These are phyloP conservation scores for Fusarium gaditjirri DNA, from an alignment of 2,329 filamentous ascomycete species.

Conservation along the genomic window DNA sequence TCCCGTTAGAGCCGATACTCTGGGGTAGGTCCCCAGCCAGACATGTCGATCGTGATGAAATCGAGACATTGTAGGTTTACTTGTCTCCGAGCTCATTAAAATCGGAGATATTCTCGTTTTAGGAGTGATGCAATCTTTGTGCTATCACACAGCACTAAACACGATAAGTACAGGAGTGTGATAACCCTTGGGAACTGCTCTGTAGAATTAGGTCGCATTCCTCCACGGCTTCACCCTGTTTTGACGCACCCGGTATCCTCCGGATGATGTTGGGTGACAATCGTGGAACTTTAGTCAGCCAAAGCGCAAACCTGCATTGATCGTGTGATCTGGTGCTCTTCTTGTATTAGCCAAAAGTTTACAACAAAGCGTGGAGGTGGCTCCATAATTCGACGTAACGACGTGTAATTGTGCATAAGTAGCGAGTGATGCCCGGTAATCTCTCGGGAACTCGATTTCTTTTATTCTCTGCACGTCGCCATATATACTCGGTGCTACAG, in stretches of 20 bases:
- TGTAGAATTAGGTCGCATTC: neutral
- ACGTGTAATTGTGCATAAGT: neutral
- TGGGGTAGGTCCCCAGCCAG: neutral
- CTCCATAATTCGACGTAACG: neutral
- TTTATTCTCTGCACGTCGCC: neutral
- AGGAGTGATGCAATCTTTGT: fast-evolving
- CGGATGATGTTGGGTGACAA: neutral
- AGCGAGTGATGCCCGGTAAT: neutral
- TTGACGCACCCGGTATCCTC: neutral
- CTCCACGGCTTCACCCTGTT: neutral
- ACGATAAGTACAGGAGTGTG: too few species aligned
- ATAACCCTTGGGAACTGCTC: too few species aligned
- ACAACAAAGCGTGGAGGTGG: neutral
- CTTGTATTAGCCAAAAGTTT: neutral
- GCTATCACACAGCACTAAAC: too few species aligned
- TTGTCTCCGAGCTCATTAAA: neutral
- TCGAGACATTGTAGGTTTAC: neutral
- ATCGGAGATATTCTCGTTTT: fast-evolving
- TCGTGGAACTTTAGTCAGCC: neutral
- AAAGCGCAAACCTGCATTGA: neutral
- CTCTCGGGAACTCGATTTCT: neutral
- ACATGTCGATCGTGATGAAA: neutral
- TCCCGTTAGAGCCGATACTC: neutral
- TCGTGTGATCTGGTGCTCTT: neutral
- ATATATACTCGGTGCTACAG: fast-evolving